Base-by-base conservation (phyloP, 148 eudicot species). In the Amaranthus hypochondriacus region DNA sequence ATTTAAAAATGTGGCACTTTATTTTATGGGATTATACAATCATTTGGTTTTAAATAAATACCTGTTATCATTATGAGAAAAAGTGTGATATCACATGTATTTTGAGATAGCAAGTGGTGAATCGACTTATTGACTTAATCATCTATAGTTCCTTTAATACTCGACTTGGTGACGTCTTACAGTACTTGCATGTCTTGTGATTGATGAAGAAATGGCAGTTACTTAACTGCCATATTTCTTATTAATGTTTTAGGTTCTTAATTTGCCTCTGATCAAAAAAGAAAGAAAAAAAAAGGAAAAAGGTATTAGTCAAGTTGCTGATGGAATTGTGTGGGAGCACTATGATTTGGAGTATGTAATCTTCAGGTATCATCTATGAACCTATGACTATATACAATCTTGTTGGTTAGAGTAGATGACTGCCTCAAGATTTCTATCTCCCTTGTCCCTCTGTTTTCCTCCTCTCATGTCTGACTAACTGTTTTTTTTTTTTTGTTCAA, bases 231-330 rank as follows among this genome's bases (percentile, higher is more conserved):
- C 61, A 57, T 18, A 9, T 49, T 2, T 53, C 48, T 61, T 51
- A 3, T 4, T 46, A 5, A 7, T 72, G 51, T 42, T n/a, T 64
- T 56, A 77, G 80, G 80, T 77, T 71, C 80, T 77, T 71, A 48
- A 77, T 18, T 72, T 53, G 59, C 66, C 59, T 67, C 42, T 52
- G 15, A 13, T 28, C 14, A 48, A 48, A 4, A 46, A 18, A 14
- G 9, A 56, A 18, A 65, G 50, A 65, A 65, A 72, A 65, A 65
- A 18, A 18, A 18, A 18, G 18, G 18, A 18, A 18, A 18, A 18
- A 18, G 0, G 48, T 43, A 51, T 43, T 9, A 39, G 49, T 66
- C 54, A 43, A 50, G 48, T 3, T 57, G 43, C 21, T 7, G 51
- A 66, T 71, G 68, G 61, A 55, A 64, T 55, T 42, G 70, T 18